A percentile compares a stretch with the other conserved stretches of the same genome.
Evolutionary conservation across 352 stramenopile species (phyloP).

Genomic region (Saprolegnia diclina): DNA sequence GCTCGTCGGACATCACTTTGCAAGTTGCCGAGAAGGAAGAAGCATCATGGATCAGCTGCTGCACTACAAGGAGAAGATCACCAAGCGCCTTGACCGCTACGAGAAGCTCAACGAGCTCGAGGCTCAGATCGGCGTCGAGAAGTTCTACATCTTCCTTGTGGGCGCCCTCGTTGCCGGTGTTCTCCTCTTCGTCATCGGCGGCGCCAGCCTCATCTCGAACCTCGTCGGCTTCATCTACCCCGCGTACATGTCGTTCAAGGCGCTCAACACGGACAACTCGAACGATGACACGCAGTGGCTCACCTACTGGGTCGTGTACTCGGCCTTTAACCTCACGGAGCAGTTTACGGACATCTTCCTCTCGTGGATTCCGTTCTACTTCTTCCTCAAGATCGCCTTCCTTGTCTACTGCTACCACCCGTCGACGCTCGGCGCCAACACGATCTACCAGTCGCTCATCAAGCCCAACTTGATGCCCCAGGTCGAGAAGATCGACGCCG

Average conservation of each 20-base stretch:
- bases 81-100: conserved; percentile 69
- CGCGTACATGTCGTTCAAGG: conserved; percentile 86
- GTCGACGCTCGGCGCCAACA: conserved; percentile 60
- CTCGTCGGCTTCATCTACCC: conserved; percentile 86
- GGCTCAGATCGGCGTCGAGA: conserved; percentile 80
- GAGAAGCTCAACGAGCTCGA: conserved; percentile 79
- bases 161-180: conserved; percentile 43
- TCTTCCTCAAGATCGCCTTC: conserved; percentile 83
- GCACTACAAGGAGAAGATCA: conserved; percentile 83
- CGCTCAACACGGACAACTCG: conserved; percentile 62
- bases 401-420: conserved; percentile 83
- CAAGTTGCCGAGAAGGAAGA: conserved; percentile 11
- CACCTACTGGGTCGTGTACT: conserved; percentile 93
- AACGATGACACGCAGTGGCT: conserved; percentile 85
- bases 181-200: conserved; percentile 73
- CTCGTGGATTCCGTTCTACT: conserved; percentile 84
- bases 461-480: conserved; percentile 79
- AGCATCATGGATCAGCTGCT: conserved; percentile 66
- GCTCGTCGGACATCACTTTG: conserved; percentile 17
- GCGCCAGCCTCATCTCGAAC: conserved; percentile 68
- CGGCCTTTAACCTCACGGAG: conserved; percentile 95
- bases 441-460: conserved; percentile 80
- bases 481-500: conserved; percentile 57
- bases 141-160: conserved; percentile 81
- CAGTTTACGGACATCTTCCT: conserved; percentile 74